phyloP scores from a whole-genome alignment of 1,284 basidiomycete species.

The Afroboletus lepidellus region DNA sequence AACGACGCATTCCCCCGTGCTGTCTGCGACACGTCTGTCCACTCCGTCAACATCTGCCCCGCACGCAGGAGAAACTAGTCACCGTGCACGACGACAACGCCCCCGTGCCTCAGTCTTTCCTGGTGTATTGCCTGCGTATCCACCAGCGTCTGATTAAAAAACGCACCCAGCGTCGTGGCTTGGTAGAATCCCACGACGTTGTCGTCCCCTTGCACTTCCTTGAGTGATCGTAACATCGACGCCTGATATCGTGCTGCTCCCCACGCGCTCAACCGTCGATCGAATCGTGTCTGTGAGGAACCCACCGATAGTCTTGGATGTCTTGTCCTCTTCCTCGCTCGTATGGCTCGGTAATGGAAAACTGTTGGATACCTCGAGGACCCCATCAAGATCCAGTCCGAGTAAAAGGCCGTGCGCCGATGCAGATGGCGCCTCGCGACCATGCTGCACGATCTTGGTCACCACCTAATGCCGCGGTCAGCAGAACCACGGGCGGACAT shows the following conservation, averaged over 20 bases:
- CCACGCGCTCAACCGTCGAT: slow-evolving; percentile 5
- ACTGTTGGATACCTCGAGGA: slow-evolving; percentile 89
- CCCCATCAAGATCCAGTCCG: slow-evolving; percentile 89
- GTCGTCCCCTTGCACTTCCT: slow-evolving; percentile 93
- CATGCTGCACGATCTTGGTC: slow-evolving; percentile 90
- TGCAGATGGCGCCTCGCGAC: slow-evolving; percentile 62
- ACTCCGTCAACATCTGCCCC: slow-evolving; percentile 17
- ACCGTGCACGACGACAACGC: slow-evolving; percentile 92
- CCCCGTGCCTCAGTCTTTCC: slow-evolving; percentile 78
- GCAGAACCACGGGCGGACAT: slow-evolving; percentile 9
- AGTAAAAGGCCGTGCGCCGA: slow-evolving; percentile 83
- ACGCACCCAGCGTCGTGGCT: slow-evolving; percentile 86
- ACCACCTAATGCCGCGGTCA: slow-evolving; percentile 62
- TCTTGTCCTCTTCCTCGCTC: slow-evolving; percentile 75
- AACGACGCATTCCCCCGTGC: slow-evolving; percentile 86
- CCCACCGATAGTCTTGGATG: slow-evolving; percentile 68
- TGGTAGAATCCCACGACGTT: slow-evolving; percentile 97
- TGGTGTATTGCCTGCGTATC: slow-evolving; percentile 87
- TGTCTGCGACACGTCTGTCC: slow-evolving; percentile 67
- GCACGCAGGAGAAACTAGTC: slow-evolving; percentile 16
- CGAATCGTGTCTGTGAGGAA: slow-evolving; percentile 13
- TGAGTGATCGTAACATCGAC: slow-evolving; percentile 83
- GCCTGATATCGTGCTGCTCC: slow-evolving; percentile 75
- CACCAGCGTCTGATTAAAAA: slow-evolving; percentile 86
- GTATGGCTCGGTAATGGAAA: slow-evolving; percentile 79